Evolutionary conservation across 2,329 filamentous ascomycete genomes (phyloP), one percentile per base, ranked within the genome.

Genomic region (Pseudohalonectria lignicola): DNA sequence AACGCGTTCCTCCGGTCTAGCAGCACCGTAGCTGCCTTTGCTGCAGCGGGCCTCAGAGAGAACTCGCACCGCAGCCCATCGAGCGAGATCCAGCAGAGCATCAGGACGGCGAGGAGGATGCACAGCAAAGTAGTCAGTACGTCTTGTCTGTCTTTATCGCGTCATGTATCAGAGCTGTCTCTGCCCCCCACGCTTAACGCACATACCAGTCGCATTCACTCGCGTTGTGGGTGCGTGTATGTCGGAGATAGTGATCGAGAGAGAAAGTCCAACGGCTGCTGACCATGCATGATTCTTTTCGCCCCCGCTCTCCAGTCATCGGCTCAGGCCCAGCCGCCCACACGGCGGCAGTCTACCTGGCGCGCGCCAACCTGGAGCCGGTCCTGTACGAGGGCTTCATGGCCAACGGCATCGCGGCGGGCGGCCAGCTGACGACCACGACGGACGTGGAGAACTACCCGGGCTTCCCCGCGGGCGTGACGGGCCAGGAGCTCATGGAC

Each of bases 371-470:
- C 60, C 67, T 98, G 57, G 10, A 10, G 4, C 15, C 25, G 18
- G 84, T 95, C 45, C 73, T 98, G 49, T 98, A 96, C 60, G 92
- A 98, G 67, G 92, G 92, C 51, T 94, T 98, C 74, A 79, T 98
- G 60, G 92, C 92, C 52, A 92, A 95, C 56, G 92, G 90, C 54
- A 94, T 93, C 53, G 92, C 92, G 6, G 86, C 92, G 32, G 92
- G 92, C 50, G 92, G 92, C 41, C 92, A 98, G 71, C 74, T 98
- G 50, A 98, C 93, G 39, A 98, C 93, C 19, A 98, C 92, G 39
- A 96, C 94, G 53, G 93, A 98, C 50, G 79, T 98, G 43, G 92
- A 98, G 71, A 98, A 98, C 74, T 98, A 82, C 64, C 92, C 92
- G 19, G 92, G 92, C 34, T 98, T 96, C 67, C 83, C 85, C 53